Conservation (phyloP, 768 basidiomycete species). For the Lactarius akahatsu region DNA sequence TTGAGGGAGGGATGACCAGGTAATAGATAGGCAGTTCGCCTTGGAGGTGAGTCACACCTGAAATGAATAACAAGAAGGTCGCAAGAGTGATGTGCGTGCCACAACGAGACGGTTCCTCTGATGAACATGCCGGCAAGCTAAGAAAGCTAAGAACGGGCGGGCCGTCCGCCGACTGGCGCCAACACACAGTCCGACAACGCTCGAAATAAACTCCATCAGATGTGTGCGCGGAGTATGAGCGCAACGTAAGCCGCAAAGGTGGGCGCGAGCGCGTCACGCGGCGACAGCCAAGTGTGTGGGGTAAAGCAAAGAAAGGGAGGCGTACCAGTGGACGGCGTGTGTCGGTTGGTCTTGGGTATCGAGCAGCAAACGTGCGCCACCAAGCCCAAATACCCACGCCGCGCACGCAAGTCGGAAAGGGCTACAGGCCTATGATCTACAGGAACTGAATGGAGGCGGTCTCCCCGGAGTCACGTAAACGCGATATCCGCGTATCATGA, state of each 20-base stretch:
- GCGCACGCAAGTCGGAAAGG: not conserved
- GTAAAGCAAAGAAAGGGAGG: not conserved
- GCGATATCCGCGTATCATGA: not conserved
- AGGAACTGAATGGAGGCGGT: not conserved
- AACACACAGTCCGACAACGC: not conserved
- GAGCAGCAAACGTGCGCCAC: not conserved
- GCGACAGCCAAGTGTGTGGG: too few relatives aligned
- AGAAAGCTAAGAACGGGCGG: not conserved
- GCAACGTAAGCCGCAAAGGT: not conserved
- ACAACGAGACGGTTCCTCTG: not conserved
- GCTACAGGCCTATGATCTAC: not conserved
- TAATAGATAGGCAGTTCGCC: not conserved
- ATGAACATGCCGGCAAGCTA: not conserved
- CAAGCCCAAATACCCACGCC: not conserved
- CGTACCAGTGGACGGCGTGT: not conserved
- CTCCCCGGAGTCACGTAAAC: not conserved
- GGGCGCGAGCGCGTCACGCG: not conserved
- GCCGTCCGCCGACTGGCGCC: not conserved
- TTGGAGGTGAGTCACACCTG: not conserved
- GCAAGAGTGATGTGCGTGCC: constrained; percentile 4
- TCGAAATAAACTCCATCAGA: not conserved
- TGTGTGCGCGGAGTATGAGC: not conserved
- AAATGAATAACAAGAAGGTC: not conserved
- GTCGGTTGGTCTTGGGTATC: not conserved
- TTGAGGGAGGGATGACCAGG: not conserved